phyloP scores from a whole-genome alignment of 2,329 filamentous ascomycete species.

The Penicillium psychrosexuale region DNA sequence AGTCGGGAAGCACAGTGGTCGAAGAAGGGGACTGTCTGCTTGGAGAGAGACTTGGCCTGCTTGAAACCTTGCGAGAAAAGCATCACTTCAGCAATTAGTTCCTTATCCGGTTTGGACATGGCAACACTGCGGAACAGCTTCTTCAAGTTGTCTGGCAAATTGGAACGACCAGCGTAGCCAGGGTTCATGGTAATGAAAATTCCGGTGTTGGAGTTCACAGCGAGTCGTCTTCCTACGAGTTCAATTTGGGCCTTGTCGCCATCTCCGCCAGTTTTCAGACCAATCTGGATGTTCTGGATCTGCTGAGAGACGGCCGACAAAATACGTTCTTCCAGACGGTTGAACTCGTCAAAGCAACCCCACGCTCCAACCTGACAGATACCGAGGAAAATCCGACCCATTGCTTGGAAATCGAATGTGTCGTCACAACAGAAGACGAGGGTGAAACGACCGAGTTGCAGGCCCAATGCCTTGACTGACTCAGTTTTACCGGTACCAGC shows the following conservation, averaged over 20 bases:
- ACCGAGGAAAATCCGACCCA: constrained; percentile 98
- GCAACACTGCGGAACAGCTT: constrained; percentile 98
- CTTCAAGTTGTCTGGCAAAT: constrained; percentile 97
- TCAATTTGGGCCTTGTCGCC: constrained; percentile 89
- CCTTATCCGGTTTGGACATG: constrained; percentile 99
- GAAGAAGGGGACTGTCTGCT: constrained; percentile 97
- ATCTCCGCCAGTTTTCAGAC: constrained; percentile 77
- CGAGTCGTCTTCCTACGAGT: constrained; percentile 83
- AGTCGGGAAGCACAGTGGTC: constrained; percentile 77
- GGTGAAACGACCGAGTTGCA: constrained; percentile 95
- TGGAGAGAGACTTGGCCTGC: constrained; percentile 88
- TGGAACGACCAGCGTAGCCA: constrained; percentile 95
- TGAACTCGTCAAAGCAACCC: constrained; percentile 99
- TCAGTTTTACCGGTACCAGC: constrained; percentile 99
- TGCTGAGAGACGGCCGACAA: constrained; percentile 97
- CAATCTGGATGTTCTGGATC: constrained; percentile 98
- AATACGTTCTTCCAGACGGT: constrained; percentile 95
- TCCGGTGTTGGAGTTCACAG: constrained; percentile 87
- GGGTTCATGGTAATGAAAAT: constrained; percentile 99
- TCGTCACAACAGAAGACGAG: constrained; percentile 99
- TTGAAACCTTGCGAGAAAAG: constrained; percentile 99
- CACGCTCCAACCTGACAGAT: constrained; percentile 98
- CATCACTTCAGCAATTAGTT: constrained; percentile 99
- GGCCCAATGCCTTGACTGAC: constrained; percentile 94
- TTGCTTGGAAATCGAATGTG: constrained; percentile 98